Percentiles rank a stretch among this genome's conserved stretches.
Conservation (phyloP, 2,329 filamentous ascomycete genomes). For the Fusarium tanahbumbuense region DNA sequence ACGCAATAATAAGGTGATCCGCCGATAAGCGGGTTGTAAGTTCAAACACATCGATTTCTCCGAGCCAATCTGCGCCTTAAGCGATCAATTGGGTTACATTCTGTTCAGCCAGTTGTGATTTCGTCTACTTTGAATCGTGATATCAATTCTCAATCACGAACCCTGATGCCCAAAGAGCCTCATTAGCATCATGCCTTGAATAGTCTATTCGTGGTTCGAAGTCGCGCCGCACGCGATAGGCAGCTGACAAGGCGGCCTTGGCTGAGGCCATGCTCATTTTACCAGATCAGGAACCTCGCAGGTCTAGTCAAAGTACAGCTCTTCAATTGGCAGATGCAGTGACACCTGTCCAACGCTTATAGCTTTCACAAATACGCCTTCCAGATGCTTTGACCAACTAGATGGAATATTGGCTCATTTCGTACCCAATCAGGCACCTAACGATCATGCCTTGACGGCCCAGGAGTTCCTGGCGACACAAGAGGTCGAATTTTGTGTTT, state of each 20-base stretch:
- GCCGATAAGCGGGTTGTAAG: conserved; percentile 9
- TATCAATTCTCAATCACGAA: conserved; percentile 7
- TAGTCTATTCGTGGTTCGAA: conserved; percentile 10
- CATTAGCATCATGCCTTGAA: conserved; percentile 1
- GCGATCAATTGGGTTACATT: conserved; percentile 2
- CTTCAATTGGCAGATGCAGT: conserved; percentile 40
- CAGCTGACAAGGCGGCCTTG: conserved; percentile 32
- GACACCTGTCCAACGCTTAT: conserved; percentile 38
- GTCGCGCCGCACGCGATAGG: conserved; percentile 23
- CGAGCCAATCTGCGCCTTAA: background rate
- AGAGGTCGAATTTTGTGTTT: conserved; percentile 28
- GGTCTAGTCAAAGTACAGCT: conserved; percentile 10
- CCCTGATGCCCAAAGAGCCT: background rate
- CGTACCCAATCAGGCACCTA: conserved; percentile 23
- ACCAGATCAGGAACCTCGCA: conserved; percentile 39
- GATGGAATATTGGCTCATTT: conserved; percentile 1
- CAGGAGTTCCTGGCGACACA: conserved; percentile 22
- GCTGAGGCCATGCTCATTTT: conserved; percentile 22
- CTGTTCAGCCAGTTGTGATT: conserved; percentile 7
- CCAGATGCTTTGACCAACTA: conserved; percentile 29
- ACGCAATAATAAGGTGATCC: conserved; percentile 28
- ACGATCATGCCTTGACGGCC: conserved; percentile 4
- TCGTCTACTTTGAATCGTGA: conserved; percentile 8
- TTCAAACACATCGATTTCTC: conserved; percentile 4
- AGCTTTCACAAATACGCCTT: conserved; percentile 24